Base-by-base conservation (phyloP, 495 filamentous ascomycete species). In the Talaromyces wortmannii region DNA sequence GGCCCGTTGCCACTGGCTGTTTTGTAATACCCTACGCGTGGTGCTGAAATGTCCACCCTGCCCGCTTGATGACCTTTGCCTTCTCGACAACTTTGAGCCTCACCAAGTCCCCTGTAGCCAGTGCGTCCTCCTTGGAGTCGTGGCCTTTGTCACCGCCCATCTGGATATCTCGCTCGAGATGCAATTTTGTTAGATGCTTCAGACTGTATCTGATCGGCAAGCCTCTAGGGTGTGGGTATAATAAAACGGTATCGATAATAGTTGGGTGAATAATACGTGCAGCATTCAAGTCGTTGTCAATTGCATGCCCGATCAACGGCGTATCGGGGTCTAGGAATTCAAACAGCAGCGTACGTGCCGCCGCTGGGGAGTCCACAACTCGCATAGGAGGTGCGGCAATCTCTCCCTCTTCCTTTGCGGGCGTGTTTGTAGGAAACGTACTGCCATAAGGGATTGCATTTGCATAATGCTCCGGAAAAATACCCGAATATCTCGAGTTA, bases 271-370 rank as follows among this genome's bases (percentile, higher is more conserved):
- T 84, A 45, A 98, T 77, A 11, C 94, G 84, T 47, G 84, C 73
- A 12, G 83, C 80, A 64, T 94, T 94, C 18, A 98, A 78, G 63
- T 98, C 94, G 64, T 98, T 98, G 63, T 97, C 94, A 8, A 97
- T 83, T 6, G 89, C 92, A 68, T 98, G 94, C 17, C 94, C 94
- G 44, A 97, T 87, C 5, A 98, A 69, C 0, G 90, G 90, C 0
- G 91, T 97, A 0, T 77, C 67, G 0, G 89, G 87, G 13, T 82
- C 74, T 36, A 97, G 75, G 50, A 86, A 71, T 0, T 75, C 70
- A 69, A 91, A 87, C 8, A 97, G 77, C 0, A 96, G 74, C 1
- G 76, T 67, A 10, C 94, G 85, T 5, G 92, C 95, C 31, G 70
- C 78, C 12, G 78, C 64, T 6, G 91, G 90, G 0, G 86, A 90